Evolutionary conservation across 2,329 filamentous ascomycete species (phyloP).

Genomic region (Aotearoamyces nothofagi): DNA sequence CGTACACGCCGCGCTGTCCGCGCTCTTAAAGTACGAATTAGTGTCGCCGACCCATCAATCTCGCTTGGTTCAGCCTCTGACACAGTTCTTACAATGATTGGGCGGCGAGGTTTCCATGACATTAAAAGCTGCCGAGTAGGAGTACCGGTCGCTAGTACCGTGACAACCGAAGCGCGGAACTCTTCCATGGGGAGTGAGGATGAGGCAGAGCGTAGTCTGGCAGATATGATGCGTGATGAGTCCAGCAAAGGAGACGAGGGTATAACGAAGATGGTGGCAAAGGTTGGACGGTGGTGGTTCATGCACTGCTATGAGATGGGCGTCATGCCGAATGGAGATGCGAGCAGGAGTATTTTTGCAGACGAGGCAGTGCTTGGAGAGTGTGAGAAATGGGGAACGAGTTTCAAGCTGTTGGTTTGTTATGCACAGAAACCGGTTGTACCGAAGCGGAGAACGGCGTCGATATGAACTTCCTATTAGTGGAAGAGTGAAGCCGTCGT

Average conservation of each 20-base stretch:
- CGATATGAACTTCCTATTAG: constrained; percentile 14
- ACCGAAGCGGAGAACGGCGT: constrained; percentile 12
- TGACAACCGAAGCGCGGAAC: constrained; percentile 18
- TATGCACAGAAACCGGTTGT: constrained; percentile 35
- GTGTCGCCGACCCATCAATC: constrained; percentile 40
- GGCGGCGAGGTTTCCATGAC: constrained; percentile 52
- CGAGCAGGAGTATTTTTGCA: constrained; percentile 56
- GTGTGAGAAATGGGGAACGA: constrained; percentile 75
- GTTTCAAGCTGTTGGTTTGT: constrained; percentile 80
- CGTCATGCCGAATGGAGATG: constrained; percentile 30
- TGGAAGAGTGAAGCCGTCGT: too few species aligned
- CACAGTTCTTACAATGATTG: constrained; percentile 49
- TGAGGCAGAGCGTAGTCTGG: constrained; percentile 37
- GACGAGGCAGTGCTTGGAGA: constrained; percentile 64
- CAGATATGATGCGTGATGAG: constrained; percentile 59
- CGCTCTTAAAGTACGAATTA: constrained; percentile 55
- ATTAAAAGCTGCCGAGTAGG: constrained; percentile 66
- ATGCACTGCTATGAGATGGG: constrained; percentile 75
- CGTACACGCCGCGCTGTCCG: constrained; percentile 53
- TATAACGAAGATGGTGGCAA: constrained; percentile 84
- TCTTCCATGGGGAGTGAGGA: constrained; percentile 11
- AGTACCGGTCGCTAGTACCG: constrained; percentile 52
- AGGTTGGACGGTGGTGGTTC: constrained; percentile 95
- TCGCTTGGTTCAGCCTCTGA: constrained; percentile 46
- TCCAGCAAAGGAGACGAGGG: constrained; percentile 61